A percentile compares a stretch with the other conserved stretches of the same genome.
These are phyloP conservation scores for Leccinum subfulvum DNA, from an alignment of 1,284 basidiomycete genomes.

Conservation along the genomic window DNA sequence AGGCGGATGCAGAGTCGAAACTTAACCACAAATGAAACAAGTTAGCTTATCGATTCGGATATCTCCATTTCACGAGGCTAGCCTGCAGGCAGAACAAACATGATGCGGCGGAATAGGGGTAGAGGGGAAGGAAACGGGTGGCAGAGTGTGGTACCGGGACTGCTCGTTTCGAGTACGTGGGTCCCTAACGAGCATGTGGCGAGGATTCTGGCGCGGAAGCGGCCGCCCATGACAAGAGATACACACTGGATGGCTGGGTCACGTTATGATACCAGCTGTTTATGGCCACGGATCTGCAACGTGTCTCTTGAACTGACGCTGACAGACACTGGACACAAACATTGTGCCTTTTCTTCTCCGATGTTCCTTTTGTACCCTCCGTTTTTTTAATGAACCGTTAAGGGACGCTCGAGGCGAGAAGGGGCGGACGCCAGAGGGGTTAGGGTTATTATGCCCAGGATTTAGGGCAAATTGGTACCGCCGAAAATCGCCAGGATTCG, in stretches of 20 bases:
- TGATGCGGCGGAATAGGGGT: conserved; percentile 20
- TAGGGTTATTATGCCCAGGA: conserved; percentile 24
- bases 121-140: not conserved
- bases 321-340: conserved; percentile 7
- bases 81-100: conserved; percentile 7
- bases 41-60: conserved; percentile 24
- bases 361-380: conserved; percentile 1
- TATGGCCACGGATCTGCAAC: conserved; percentile 13
- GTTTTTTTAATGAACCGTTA: conserved; percentile 1
- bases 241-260: conserved; percentile 19
- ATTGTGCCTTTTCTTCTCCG: not conserved
- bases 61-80: conserved; percentile 24
- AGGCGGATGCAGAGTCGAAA: conserved; percentile 9
- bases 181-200: conserved; percentile 4
- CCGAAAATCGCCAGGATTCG: conserved; percentile 32
- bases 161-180: conserved; percentile 7
- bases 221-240: conserved; percentile 15
- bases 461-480: conserved; percentile 20
- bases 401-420: conserved; percentile 2
- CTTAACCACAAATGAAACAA: conserved; percentile 9
- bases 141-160: conserved; percentile 13
- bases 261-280: not conserved
- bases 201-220: conserved; percentile 16
- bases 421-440: conserved; percentile 4
- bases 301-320: conserved; percentile 1